A percentile compares a stretch with the other conserved stretches of the same genome.
These are phyloP conservation scores for Dalbergia cochinchinensis DNA, from an alignment of 306 rosid species.

Conservation along the genomic window DNA sequence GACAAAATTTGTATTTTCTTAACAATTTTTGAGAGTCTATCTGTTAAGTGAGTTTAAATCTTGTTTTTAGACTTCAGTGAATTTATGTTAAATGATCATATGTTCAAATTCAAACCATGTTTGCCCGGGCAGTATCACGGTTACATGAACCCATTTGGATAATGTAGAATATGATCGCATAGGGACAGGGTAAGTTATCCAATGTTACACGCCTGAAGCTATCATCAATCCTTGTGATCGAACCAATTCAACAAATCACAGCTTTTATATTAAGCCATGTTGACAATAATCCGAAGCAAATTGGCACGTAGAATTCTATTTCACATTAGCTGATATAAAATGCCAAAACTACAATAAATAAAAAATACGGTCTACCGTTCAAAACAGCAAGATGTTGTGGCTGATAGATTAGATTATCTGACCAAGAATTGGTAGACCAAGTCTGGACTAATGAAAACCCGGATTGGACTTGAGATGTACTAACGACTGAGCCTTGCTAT, in stretches of 20 bases:
- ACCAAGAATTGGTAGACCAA: no score
- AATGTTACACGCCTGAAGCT: background rate
- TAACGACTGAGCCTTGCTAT: no score
- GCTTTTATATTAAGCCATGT: slow-evolving; percentile 45
- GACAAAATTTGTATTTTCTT: background rate
- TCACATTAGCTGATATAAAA: no score
- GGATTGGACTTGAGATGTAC: no score
- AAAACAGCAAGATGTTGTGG: no score
- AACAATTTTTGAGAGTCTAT: background rate
- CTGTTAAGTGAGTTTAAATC: background rate
- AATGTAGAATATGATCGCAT: background rate
- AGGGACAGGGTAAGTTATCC: background rate
- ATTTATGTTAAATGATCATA: background rate
- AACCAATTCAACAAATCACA: background rate
- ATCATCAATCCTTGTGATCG: slow-evolving; percentile 18
- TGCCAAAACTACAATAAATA: no score
- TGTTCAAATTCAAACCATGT: background rate
- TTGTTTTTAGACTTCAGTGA: background rate
- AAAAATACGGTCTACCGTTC: no score
- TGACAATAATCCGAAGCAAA: no score
- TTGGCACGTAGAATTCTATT: no score
- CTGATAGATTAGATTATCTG: no score
- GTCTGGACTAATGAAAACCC: no score
- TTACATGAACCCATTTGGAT: background rate
- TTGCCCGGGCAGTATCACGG: no score